Evolutionary conservation across 2,329 filamentous ascomycete genomes (phyloP).

Genomic region (Pezicula radicicola): DNA sequence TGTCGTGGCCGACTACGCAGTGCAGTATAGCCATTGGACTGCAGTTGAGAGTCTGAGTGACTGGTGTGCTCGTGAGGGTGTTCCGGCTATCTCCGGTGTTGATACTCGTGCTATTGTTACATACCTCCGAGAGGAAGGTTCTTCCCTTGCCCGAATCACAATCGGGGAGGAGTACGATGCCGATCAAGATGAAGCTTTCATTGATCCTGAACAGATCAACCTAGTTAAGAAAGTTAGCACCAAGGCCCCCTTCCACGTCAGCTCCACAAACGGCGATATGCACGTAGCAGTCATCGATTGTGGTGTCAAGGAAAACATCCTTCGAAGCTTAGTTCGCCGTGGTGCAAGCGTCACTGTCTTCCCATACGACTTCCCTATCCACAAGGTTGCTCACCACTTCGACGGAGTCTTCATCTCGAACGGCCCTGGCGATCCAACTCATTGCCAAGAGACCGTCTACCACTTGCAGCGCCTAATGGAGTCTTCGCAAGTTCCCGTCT

Average conservation of each 20-base stretch:
- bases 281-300: slow-evolving; percentile 97
- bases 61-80: slow-evolving; percentile 95
- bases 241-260: slow-evolving; percentile 95
- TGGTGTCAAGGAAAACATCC: slow-evolving; percentile 99
- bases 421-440: slow-evolving; percentile 94
- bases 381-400: slow-evolving; percentile 97
- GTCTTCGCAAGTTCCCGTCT: slow-evolving; percentile 84
- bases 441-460: slow-evolving; percentile 92
- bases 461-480: slow-evolving; percentile 90
- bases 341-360: slow-evolving; percentile 92
- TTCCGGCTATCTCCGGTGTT: slow-evolving; percentile 93
- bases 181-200: slow-evolving; percentile 93
- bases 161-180: slow-evolving; percentile 98
- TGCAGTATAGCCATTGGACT: slow-evolving; percentile 97
- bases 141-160: slow-evolving; percentile 89
- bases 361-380: slow-evolving; percentile 95
- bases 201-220: slow-evolving; percentile 96
- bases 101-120: slow-evolving; percentile 97
- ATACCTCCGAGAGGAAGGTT: slow-evolving; percentile 91
- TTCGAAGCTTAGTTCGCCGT: slow-evolving; percentile 87
- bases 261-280: slow-evolving; percentile 76
- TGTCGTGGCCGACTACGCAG: slow-evolving; percentile 90
- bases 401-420: slow-evolving; percentile 99
- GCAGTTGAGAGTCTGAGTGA: slow-evolving; percentile 89
- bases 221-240: slow-evolving; percentile 94